phyloP scores from a whole-genome alignment of 1,284 basidiomycete species.

The Takashimella koratensis region DNA sequence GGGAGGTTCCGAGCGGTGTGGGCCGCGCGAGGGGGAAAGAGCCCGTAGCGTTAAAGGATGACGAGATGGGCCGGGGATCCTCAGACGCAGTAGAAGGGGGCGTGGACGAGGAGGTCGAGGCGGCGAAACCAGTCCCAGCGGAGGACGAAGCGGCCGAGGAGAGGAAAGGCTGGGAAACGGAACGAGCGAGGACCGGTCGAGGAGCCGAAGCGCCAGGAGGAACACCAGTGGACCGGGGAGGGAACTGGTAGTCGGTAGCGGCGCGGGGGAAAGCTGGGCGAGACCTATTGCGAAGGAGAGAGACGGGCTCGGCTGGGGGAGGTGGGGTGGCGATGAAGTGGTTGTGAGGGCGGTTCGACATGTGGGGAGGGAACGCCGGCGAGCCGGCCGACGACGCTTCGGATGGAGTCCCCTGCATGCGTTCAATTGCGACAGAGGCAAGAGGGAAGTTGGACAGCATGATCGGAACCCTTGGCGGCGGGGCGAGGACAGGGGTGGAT shows the following conservation, averaged over 20 bases:
- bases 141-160: slow-evolving; percentile 2
- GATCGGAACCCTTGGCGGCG: slow-evolving; percentile 6
- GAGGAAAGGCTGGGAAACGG: slow-evolving; percentile 22
- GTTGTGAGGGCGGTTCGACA: not conserved
- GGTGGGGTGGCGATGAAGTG: slow-evolving; percentile 21
- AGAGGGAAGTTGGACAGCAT: slow-evolving; percentile 30
- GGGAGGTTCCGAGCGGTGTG: slow-evolving; percentile 23
- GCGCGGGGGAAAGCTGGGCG: slow-evolving; percentile 11
- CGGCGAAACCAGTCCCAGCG: not conserved
- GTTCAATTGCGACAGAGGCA: slow-evolving; percentile 17
- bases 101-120: not conserved
- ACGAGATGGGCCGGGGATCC: not conserved
- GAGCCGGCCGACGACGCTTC: slow-evolving; percentile 10
- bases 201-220: slow-evolving; percentile 24
- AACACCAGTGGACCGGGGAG: slow-evolving; percentile 12
- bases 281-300: slow-evolving; percentile 10
- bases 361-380: slow-evolving; percentile 1
- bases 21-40: slow-evolving; percentile 23
- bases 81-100: not conserved
- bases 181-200: slow-evolving; percentile 16
- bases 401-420: slow-evolving; percentile 9
- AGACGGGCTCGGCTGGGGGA: slow-evolving; percentile 15
- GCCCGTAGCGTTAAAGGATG: slow-evolving; percentile 9
- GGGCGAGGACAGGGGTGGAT: slow-evolving; percentile 23
- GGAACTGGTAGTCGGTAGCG: slow-evolving; percentile 15